Percentiles rank a stretch among this genome's conserved stretches.
Evolutionary conservation across 306 rosid genomes (phyloP).

Genomic region (Benincasa hispida): DNA sequence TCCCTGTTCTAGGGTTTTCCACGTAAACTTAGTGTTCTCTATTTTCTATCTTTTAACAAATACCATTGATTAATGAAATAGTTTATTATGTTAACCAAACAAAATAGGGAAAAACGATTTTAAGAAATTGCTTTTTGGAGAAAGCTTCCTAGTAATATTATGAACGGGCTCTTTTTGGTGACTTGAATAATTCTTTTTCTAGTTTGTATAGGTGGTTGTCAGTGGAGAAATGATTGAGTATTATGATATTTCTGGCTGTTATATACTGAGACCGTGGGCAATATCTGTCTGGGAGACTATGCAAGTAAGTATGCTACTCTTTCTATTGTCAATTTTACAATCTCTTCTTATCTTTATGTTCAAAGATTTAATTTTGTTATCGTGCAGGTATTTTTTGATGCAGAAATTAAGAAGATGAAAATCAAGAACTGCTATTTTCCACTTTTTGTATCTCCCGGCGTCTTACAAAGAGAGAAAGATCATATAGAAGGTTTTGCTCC

Average conservation of each 20-base stretch:
- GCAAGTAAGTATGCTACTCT: slow-evolving; percentile 48
- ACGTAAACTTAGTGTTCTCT: too few relatives aligned
- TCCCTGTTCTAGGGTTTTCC: too few relatives aligned
- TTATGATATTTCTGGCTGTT: slow-evolving; percentile 93
- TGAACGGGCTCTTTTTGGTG: neutral
- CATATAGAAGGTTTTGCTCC: slow-evolving; percentile 96
- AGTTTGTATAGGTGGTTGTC: slow-evolving; percentile 58
- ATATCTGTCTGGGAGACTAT: slow-evolving; percentile 78
- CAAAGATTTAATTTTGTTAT: neutral
- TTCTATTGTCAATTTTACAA: neutral
- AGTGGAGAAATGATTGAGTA: slow-evolving; percentile 88
- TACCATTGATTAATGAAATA: neutral
- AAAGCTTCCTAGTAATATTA: neutral
- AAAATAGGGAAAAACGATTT: neutral
- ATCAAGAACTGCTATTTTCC: slow-evolving; percentile 90
- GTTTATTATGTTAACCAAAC: neutral
- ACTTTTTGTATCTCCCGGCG: slow-evolving; percentile 70
- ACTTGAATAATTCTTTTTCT: slow-evolving; percentile 7
- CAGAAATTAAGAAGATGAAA: slow-evolving; percentile 85
- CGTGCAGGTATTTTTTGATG: slow-evolving; percentile 70
- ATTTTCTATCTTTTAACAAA: too few relatives aligned
- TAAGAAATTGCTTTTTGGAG: neutral
- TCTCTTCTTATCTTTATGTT: neutral
- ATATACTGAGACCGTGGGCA: slow-evolving; percentile 90
- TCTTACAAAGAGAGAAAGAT: slow-evolving; percentile 84